These are phyloP conservation scores for Akebia trifoliata DNA, from an alignment of 164 flowering plant species.

Conservation along the genomic window DNA sequence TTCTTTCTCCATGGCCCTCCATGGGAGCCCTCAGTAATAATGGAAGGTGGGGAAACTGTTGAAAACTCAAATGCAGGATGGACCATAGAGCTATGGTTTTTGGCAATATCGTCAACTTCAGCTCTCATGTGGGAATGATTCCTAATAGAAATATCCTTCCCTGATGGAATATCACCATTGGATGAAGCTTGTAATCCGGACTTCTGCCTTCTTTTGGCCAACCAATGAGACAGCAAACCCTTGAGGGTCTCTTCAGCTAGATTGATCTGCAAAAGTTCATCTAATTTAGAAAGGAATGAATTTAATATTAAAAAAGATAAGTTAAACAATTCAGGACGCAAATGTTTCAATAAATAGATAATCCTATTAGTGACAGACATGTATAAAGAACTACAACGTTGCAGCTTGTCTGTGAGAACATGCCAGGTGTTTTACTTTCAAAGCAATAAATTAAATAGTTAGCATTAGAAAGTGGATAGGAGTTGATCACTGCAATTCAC, in stretches of 20 bases:
- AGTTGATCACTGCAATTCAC: too few species aligned
- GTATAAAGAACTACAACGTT: too few species aligned
- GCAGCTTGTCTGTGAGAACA: too few species aligned
- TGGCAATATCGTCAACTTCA: conserved; percentile 70
- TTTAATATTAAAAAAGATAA: background rate
- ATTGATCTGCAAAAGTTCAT: conserved; percentile 60
- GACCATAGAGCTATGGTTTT: conserved; percentile 55
- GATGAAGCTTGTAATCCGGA: conserved; percentile 55
- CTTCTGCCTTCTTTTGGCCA: conserved; percentile 64
- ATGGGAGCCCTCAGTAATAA: conserved; percentile 94
- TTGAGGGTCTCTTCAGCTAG: conserved; percentile 95
- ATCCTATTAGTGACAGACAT: background rate
- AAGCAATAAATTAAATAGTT: background rate
- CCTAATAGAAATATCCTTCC: conserved; percentile 50
- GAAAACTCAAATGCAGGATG: conserved; percentile 93
- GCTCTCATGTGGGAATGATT: conserved; percentile 55
- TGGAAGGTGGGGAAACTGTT: conserved; percentile 75
- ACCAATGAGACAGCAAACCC: conserved; percentile 83
- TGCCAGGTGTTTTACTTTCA: background rate
- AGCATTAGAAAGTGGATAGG: too few species aligned
- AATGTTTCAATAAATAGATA: background rate
- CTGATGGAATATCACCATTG: conserved; percentile 67
- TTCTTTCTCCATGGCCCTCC: conserved; percentile 99
- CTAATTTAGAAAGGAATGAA: background rate
- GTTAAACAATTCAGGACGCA: background rate